Evolutionary conservation across 2,329 filamentous ascomycete species (phyloP).

Genomic region (Fusarium verrucosum): DNA sequence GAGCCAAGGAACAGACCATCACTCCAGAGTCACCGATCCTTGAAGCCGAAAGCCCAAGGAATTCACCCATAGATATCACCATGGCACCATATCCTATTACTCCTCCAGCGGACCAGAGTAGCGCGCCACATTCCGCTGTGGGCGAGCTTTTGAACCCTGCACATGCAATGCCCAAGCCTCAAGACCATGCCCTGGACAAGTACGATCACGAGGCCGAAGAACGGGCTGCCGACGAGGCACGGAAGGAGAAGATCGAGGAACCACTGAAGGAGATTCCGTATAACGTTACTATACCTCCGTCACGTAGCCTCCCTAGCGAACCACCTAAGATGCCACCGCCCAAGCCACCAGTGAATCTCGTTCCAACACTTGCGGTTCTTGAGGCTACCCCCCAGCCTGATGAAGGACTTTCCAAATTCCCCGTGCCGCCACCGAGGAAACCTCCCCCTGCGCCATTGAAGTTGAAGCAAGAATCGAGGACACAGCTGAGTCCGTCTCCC

Average conservation of each 20-base stretch:
- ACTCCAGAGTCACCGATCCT: conserved; percentile 59
- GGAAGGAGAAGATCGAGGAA: conserved; percentile 57
- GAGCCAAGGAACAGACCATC: conserved; percentile 30
- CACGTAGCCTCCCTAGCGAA: conserved; percentile 62
- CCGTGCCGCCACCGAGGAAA: conserved; percentile 75
- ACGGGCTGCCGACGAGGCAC: conserved; percentile 55
- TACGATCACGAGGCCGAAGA: conserved; percentile 66
- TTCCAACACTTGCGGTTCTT: conserved; percentile 53
- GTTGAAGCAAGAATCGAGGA: conserved; percentile 55
- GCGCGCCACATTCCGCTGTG: conserved; percentile 55
- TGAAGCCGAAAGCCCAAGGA: conserved; percentile 61
- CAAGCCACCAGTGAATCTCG: conserved; percentile 53
- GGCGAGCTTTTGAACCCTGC: conserved; percentile 64
- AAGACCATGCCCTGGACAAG: conserved; percentile 66
- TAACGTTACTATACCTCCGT: conserved; percentile 63
- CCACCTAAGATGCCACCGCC: conserved; percentile 64
- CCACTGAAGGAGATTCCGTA: conserved; percentile 59
- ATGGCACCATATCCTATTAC: conserved; percentile 73
- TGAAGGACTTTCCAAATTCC: conserved; percentile 60
- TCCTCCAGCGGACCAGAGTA: conserved; percentile 64
- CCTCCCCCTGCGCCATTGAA: conserved; percentile 86
- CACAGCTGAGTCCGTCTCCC: conserved; percentile 32
- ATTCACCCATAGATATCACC: conserved; percentile 67
- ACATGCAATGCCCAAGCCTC: conserved; percentile 68
- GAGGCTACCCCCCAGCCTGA: conserved; percentile 57